Percentiles rank a stretch among this genome's conserved stretches.
Evolutionary conservation across 176 grass and related monocot genomes (phyloP).

Genomic region (Musa beccarii): DNA sequence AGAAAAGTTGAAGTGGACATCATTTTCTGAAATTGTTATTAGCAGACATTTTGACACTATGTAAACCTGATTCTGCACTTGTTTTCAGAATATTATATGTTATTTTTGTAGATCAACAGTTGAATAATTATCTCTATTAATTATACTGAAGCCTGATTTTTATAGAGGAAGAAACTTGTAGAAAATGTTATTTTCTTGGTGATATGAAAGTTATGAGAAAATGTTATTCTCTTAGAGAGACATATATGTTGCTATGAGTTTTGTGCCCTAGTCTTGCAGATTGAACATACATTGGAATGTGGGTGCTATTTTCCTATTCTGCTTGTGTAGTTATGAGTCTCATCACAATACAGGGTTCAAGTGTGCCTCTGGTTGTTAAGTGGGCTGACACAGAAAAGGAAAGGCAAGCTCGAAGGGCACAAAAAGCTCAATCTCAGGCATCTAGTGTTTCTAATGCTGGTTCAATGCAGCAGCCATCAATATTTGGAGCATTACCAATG

Average conservation of each 20-base stretch:
- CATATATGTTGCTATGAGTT: neutral
- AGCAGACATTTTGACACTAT: too few relatives aligned
- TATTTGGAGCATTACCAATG: slow-evolving; percentile 86
- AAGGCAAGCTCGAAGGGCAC: slow-evolving; percentile 89
- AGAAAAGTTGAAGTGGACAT: too few relatives aligned
- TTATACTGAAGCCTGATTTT: too few relatives aligned
- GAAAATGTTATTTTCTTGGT: too few relatives aligned
- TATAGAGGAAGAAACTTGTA: too few relatives aligned
- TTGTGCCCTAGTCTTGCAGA: neutral
- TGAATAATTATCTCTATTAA: too few relatives aligned
- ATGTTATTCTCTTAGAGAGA: too few relatives aligned
- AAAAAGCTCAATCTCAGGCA: slow-evolving; percentile 72
- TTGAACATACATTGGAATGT: neutral
- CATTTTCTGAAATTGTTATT: too few relatives aligned
- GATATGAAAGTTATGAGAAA: too few relatives aligned
- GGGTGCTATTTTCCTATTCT: neutral
- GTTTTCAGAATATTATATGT: too few relatives aligned
- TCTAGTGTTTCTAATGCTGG: slow-evolving; percentile 40
- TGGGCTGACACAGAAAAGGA: slow-evolving; percentile 99
- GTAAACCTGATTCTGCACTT: too few relatives aligned
- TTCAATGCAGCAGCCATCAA: slow-evolving; percentile 70
- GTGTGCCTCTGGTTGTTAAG: slow-evolving; percentile 97
- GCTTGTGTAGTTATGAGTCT: neutral
- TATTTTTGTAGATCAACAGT: too few relatives aligned
- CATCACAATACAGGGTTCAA: slow-evolving; percentile 52